Evolutionary conservation across 1,284 basidiomycete species (phyloP), one percentile per base, ranked within the genome.

Genomic region (Phlebopus sp.): DNA sequence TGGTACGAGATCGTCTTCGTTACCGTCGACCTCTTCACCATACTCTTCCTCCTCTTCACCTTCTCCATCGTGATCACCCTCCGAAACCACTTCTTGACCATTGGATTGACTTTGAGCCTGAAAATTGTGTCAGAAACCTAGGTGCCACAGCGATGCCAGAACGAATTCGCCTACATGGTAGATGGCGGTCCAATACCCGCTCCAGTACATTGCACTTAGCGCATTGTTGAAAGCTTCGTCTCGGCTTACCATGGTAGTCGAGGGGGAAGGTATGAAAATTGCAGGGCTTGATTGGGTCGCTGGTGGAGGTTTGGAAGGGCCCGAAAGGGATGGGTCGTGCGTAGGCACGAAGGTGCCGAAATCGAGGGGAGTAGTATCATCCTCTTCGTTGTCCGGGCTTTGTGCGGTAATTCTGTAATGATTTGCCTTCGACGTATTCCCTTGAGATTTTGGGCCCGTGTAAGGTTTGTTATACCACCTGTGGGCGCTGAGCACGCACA

Each of bases 101-200:
- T n/a, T 41, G 1, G 49, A 36, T 37, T 55, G 55, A 35, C 46
- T 60, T 43, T 68, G 67, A 29, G 47, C 56, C 64, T 57, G 37
- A n/a, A 23, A 38, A 46, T 10, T 9, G 18, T 23, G 23, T 25
- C 10, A 47, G 21, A 6, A 46, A 65, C 13, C 31, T 31, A 47
- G 29, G 17, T 21, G 27, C 45, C 36, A 42, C 4, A 30, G 29
- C 2, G 19, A 38, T 14, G 10, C 48, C 19, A 17, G 21, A 23
- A 18, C 8, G 3, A 34, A 15, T 21, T 19, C n/a, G 52, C 77
- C 42, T 59, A 84, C 86, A 63, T 90, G 82, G 60, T 90, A 90
- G 42, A 88, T 74, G 2, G 87, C 87, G 2, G 86, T 88, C 86
- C 87, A 90, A 63, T 90, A 90, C 14, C 87, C 87, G 29, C 75